phyloP scores from a whole-genome alignment of 139 green algal genomes.

The Chlorella ohadii region DNA sequence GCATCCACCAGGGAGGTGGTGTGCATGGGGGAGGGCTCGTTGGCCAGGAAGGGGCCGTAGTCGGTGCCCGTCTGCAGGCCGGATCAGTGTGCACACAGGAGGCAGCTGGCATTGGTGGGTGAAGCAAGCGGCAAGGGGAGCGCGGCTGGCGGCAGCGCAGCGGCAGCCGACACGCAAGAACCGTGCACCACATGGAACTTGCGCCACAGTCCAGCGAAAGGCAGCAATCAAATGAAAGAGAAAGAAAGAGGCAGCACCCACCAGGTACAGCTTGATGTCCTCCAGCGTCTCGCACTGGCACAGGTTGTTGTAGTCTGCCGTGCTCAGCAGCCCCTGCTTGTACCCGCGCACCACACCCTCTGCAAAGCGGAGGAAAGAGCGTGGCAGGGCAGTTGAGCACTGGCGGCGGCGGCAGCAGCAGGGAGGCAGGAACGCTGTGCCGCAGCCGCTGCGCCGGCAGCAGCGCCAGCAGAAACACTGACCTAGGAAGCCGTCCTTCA shows the following conservation, averaged over 20 bases:
- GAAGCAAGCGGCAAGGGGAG: too few species aligned
- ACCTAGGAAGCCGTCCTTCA: slow-evolving; percentile 98
- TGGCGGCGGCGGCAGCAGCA: background rate
- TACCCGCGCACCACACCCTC: slow-evolving; percentile 96
- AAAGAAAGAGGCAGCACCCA: slow-evolving; percentile 55
- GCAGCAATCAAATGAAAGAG: too few species aligned
- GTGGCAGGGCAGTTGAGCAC: background rate
- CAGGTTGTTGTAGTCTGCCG: slow-evolving; percentile 98
- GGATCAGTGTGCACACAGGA: background rate
- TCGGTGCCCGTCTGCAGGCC: slow-evolving; percentile 85
- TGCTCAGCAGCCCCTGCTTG: slow-evolving; percentile 86
- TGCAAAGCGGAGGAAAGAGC: slow-evolving; percentile 47
- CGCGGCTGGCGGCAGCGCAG: too few species aligned
- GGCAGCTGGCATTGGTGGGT: too few species aligned
- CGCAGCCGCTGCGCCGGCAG: background rate
- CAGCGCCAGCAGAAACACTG: background rate
- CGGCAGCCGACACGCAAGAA: too few species aligned
- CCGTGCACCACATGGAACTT: too few species aligned
- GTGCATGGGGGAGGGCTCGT: slow-evolving; percentile 91
- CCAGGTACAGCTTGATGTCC: slow-evolving; percentile 98
- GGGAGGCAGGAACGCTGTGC: background rate
- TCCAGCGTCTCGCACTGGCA: slow-evolving; percentile 97
- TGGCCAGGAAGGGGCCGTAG: slow-evolving; percentile 91
- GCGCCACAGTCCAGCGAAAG: too few species aligned
- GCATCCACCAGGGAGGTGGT: slow-evolving; percentile 94